Conservation (phyloP, 2,329 filamentous ascomycete genomes). For the Plectosphaerella plurivora region DNA sequence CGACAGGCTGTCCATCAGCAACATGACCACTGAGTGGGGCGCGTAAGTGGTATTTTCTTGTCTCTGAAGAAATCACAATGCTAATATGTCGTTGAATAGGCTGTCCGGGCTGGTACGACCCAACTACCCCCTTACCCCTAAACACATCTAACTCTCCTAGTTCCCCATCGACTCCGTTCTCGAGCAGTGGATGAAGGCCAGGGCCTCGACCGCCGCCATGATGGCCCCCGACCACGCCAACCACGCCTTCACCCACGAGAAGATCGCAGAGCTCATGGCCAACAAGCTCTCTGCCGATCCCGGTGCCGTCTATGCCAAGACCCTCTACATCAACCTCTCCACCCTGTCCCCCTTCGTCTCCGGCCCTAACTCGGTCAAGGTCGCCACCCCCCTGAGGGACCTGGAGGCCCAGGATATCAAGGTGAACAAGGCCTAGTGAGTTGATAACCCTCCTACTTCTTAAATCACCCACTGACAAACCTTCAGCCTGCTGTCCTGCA, state of each 20-base stretch:
- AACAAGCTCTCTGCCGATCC: constrained; percentile 67
- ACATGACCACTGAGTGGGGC: constrained; percentile 83
- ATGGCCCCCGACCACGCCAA: constrained; percentile 43
- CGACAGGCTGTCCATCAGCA: constrained; percentile 67
- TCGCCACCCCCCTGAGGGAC: constrained; percentile 71
- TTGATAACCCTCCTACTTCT: not conserved
- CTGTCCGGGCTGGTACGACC: no score
- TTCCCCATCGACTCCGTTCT: constrained; percentile 79
- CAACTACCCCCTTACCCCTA: constrained; percentile 28
- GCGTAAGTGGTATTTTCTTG: constrained; percentile 31
- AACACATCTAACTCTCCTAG: constrained; percentile 21
- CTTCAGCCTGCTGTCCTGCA: constrained; percentile 69
- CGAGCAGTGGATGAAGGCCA: constrained; percentile 68
- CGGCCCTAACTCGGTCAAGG: constrained; percentile 87
- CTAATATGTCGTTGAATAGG: no score
- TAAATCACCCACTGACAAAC: constrained; percentile 3
- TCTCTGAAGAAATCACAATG: constrained; percentile 14
- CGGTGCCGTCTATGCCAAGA: constrained; percentile 77
- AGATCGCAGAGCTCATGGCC: constrained; percentile 66
- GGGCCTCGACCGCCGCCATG: constrained; percentile 69
- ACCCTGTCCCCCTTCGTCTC: constrained; percentile 80
- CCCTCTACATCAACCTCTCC: constrained; percentile 75
- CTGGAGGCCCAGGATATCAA: constrained; percentile 71
- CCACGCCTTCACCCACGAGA: constrained; percentile 65
- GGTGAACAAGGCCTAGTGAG: constrained; percentile 70